These are phyloP conservation scores for Pestalotiopsis sp. DNA, from an alignment of 2,329 filamentous ascomycete genomes.

Conservation along the genomic window DNA sequence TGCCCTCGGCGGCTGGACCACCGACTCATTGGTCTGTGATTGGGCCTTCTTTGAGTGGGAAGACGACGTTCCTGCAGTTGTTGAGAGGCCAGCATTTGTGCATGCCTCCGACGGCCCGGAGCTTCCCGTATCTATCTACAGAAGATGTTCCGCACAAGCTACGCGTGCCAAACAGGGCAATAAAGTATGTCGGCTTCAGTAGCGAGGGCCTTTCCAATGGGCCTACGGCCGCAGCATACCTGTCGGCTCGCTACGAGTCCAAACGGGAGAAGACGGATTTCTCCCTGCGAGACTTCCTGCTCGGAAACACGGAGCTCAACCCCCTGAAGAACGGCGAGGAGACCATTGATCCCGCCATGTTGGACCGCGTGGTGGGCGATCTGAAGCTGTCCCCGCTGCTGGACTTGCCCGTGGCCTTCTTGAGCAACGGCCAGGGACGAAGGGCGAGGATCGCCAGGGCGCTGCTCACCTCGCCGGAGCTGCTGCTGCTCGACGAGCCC, in stretches of 20 bases:
- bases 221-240: conserved; percentile 73
- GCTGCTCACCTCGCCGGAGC: conserved; percentile 75
- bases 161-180: conserved; percentile 65
- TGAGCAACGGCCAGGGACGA: conserved; percentile 92
- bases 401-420: conserved; percentile 80
- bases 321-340: conserved; percentile 60
- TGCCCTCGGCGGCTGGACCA: conserved; percentile 58
- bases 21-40: conserved; percentile 81
- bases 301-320: conserved; percentile 83
- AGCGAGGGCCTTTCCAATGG: conserved; percentile 63
- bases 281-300: conserved; percentile 77
- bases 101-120: conserved; percentile 73
- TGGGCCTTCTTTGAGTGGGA: conserved; percentile 75
- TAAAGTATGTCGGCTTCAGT: conserved; percentile 91
- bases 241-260: conserved; percentile 90
- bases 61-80: conserved; percentile 81
- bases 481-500: conserved; percentile 87
- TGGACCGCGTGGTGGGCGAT: conserved; percentile 69
- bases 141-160: conserved; percentile 59
- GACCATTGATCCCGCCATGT: conserved; percentile 47
- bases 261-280: conserved; percentile 86
- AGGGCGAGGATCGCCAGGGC: conserved; percentile 87
- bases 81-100: conserved; percentile 76
- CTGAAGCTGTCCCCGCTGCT: conserved; percentile 71
- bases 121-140: conserved; percentile 76